Base-by-base conservation (phyloP, 1,139 yeast genomes). In the Suhomyces atakaporum region DNA sequence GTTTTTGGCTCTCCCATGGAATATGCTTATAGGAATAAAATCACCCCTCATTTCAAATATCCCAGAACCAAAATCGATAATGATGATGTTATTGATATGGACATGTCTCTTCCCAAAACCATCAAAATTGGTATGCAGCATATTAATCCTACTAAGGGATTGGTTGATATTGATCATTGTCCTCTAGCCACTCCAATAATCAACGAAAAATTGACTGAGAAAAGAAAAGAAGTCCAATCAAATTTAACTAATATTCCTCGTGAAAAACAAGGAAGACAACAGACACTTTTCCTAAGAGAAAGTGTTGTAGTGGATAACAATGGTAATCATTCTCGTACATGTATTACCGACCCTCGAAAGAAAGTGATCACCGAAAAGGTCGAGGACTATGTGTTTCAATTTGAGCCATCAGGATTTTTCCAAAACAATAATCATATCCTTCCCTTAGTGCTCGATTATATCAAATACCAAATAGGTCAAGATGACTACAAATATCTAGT, bases 381-480 rank as follows among this genome's bases (percentile, higher is more conserved):
- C 2, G 66, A 53, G 12, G 63, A 58, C 11, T 53, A 45, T 22
- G 44, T 62, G 2, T 68, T 62, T 40, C 68, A 63, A 38, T 68
- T 62, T 37, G 58, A 54, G 16, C 55, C 66, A 5, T 53, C 59
- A 13, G 59, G 64, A 32, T 68, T 68, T 37, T 68, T 68, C 40
- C 73, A 67, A 37, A 59, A 56, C 31, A 67, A 67, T 44, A 51
- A 58, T 23, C 47, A 54, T 14, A 66, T 71, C 6, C 46, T 71
- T 13, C 70, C 75, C 0, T 43, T 46, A 1, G 62, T 70, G 1
- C 43, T 71, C 7, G 66, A 63, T 16, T 66, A 55, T 34, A 51
- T 71, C 7, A 50, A 57, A 21, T 41, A 47, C 27, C 66, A 63
- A 18, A 46, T 66, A 7, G 33, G 39, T 3, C 32, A 30, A 4